phyloP scores from a whole-genome alignment of 495 filamentous ascomycete species.

The Trypethelium eluteriae region DNA sequence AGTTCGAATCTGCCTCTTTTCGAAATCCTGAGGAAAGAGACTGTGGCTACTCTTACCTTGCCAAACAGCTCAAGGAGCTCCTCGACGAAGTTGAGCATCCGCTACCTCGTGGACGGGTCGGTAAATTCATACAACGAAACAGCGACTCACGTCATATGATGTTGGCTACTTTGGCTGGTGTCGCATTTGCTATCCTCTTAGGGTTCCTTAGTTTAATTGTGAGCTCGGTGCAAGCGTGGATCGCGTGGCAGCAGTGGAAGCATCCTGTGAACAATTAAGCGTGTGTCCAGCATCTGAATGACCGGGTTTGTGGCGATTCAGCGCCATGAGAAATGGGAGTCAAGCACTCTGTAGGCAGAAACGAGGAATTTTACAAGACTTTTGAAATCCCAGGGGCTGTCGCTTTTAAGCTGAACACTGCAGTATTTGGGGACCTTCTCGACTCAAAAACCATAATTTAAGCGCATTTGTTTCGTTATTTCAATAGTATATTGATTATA shows the following conservation, averaged over 20 bases:
- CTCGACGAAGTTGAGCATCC: slow-evolving; percentile 3
- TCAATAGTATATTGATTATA: no score
- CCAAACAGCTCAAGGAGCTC: background rate
- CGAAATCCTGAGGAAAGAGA: slow-evolving; percentile 5
- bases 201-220: slow-evolving; percentile 3
- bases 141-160: slow-evolving; percentile 9
- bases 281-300: no score
- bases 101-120: background rate
- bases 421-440: no score
- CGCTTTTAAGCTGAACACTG: no score
- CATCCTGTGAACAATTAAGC: background rate
- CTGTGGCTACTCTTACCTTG: background rate
- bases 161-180: background rate
- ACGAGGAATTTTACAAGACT: no score
- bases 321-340: no score
- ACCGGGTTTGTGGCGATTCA: no score
- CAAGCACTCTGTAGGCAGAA: no score
- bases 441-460: no score
- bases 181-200: slow-evolving; percentile 2
- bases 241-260: slow-evolving; percentile 7
- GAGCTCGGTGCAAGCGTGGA: background rate
- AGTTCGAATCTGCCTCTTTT: slow-evolving; percentile 6
- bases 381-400: no score
- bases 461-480: no score
- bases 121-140: background rate